Base-by-base conservation (phyloP, 805 yeast species). In the Barnettozyma siamensis region DNA sequence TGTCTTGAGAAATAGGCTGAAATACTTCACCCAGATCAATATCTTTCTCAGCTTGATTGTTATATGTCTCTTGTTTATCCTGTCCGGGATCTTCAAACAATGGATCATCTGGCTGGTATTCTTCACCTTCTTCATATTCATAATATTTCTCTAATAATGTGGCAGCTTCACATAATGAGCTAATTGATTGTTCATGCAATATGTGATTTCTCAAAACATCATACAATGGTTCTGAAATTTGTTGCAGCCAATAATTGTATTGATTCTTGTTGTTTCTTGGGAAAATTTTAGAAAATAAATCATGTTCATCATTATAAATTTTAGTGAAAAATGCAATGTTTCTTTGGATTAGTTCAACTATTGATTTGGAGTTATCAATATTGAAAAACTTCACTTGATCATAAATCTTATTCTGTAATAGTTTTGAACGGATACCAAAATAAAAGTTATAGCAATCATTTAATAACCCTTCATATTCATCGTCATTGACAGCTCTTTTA, bases 191-290 rank as follows among this genome's bases (percentile, higher is more conserved):
- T 57, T 89, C 97, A 43, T 82, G 74, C 32, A 88, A 67, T 2
- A 88, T 75, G 36, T 72, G 69, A 43, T 78, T 74, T 47, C 96
- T 70, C 28, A 87, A 58, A 2, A 70, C 60, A 48, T 85, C 91
- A 53, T 88, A 84, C 20, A 89, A 63, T 0, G 96, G 93, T 29
- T 88, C 96, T 26, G 86, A 67, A 4, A 88, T 51, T 19, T 69
- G 70, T 35, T 72, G 75, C 45, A 84, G 73, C 79, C 86, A 87
- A 7, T 64, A 61, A 42, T 74, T 72, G 35, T 85, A 57, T 18
- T 55, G 53, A 23, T 44, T 36, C 43, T 54, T 72, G 63, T 62
- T 31, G 41, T 68, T 63, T 4, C 47, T 54, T 37, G 59, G 62
- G 55, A 86, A 83, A 28, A 82, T 70, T 31, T 65, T 62, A 31